Evolutionary conservation across 495 filamentous ascomycete species (phyloP).

Genomic region (Halenospora varia): DNA sequence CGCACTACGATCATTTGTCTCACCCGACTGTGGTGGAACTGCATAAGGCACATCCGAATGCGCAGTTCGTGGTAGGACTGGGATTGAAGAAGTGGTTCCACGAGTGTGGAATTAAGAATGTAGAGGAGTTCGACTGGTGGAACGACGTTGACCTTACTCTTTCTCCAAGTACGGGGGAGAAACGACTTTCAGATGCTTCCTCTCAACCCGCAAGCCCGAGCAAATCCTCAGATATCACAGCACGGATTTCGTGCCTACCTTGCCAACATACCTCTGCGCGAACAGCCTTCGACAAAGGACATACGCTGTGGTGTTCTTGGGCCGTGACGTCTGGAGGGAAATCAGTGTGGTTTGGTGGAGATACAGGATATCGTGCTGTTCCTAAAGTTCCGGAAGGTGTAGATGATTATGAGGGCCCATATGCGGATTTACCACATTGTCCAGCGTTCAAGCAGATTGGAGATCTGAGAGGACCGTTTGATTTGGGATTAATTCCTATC

Average conservation of each 20-base stretch:
- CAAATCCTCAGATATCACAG: slow-evolving; percentile 49
- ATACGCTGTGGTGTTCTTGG: slow-evolving; percentile 89
- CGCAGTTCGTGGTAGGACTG: slow-evolving; percentile 83
- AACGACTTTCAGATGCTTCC: slow-evolving; percentile 22
- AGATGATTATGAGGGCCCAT: slow-evolving; percentile 72
- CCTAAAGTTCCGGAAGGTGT: slow-evolving; percentile 56
- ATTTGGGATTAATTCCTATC: slow-evolving; percentile 92
- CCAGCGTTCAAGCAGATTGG: slow-evolving; percentile 90
- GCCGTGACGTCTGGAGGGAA: slow-evolving; percentile 70
- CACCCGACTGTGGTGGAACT: slow-evolving; percentile 70
- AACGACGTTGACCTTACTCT: slow-evolving; percentile 71
- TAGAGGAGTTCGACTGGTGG: slow-evolving; percentile 97
- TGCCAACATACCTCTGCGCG: slow-evolving; percentile 81
- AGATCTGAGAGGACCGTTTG: slow-evolving; percentile 76
- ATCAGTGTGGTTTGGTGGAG: slow-evolving; percentile 72
- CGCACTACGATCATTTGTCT: slow-evolving; percentile 92
- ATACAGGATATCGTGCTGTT: slow-evolving; percentile 81
- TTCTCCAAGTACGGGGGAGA: slow-evolving; percentile 37
- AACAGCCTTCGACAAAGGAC: slow-evolving; percentile 55
- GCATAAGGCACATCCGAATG: slow-evolving; percentile 66
- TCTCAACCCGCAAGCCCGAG: slow-evolving; percentile 11
- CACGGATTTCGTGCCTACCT: slow-evolving; percentile 76
- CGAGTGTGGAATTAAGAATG: slow-evolving; percentile 57
- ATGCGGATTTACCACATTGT: slow-evolving; percentile 64
- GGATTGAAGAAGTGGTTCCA: slow-evolving; percentile 89